A percentile compares a stretch with the other conserved stretches of the same genome.
phyloP scores from a whole-genome alignment of 1,284 basidiomycete genomes.

The Flammula alnicola region DNA sequence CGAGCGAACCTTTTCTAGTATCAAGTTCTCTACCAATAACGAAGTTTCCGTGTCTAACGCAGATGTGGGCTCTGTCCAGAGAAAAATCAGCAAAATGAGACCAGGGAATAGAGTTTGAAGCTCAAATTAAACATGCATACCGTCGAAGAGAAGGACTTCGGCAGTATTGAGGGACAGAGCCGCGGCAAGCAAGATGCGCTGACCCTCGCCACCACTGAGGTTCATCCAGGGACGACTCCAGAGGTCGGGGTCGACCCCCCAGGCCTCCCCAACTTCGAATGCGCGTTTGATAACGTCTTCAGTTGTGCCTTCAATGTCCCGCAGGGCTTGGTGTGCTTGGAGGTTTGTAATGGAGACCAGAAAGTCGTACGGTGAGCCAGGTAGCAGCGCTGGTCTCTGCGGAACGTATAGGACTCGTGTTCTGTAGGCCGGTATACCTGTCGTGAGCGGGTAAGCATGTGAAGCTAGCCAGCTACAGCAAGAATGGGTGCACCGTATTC shows the following conservation, averaged over 20 bases:
- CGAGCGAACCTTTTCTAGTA: slow-evolving; percentile 56
- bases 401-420: slow-evolving; percentile 84
- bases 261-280: slow-evolving; percentile 61
- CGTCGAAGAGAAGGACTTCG: slow-evolving; percentile 84
- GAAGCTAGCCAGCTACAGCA: neutral
- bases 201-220: slow-evolving; percentile 83
- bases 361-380: slow-evolving; percentile 79
- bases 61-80: slow-evolving; percentile 77
- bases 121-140: slow-evolving; percentile 46
- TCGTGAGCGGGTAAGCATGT: slow-evolving; percentile 1
- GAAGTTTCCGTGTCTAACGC: slow-evolving; percentile 79
- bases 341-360: slow-evolving; percentile 62
- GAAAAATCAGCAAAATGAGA: neutral
- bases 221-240: slow-evolving; percentile 82
- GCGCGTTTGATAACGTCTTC: slow-evolving; percentile 44
- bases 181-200: slow-evolving; percentile 78
- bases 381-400: slow-evolving; percentile 83
- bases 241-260: slow-evolving; percentile 69
- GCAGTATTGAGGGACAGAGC: slow-evolving; percentile 75
- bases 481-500: slow-evolving; percentile 49
- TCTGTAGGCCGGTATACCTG: slow-evolving; percentile 78
- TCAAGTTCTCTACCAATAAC: slow-evolving; percentile 63
- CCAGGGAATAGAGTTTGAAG: neutral
- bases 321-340: slow-evolving; percentile 47
- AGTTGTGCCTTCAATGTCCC: slow-evolving; percentile 24